These are phyloP conservation scores for Inosperma sp. DNA, from an alignment of 768 basidiomycete genomes.

Conservation along the genomic window DNA sequence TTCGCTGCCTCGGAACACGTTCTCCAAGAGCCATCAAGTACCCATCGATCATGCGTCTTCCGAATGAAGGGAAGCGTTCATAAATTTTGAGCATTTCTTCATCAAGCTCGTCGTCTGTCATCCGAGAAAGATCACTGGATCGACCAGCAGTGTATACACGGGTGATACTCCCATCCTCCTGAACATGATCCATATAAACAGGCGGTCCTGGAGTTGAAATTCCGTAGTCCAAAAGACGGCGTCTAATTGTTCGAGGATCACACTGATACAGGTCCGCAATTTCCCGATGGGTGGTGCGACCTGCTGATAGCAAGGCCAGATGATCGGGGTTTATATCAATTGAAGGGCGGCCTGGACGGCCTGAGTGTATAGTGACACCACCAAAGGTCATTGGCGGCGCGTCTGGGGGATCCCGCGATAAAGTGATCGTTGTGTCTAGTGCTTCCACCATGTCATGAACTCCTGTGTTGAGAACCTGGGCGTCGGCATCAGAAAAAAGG, in stretches of 20 bases:
- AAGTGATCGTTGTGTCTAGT: background rate
- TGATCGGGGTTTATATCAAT: constrained; percentile 26
- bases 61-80: constrained; percentile 24
- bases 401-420: background rate
- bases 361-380: background rate
- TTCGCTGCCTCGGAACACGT: constrained; percentile 18
- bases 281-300: constrained; percentile 12
- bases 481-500: too few relatives aligned
- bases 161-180: constrained; percentile 14
- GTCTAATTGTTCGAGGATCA: constrained; percentile 15
- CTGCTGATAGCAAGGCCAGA: constrained; percentile 17
- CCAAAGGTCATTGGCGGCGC: background rate
- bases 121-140: constrained; percentile 16
- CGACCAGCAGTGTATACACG: constrained; percentile 8
- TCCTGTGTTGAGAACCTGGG: too few relatives aligned
- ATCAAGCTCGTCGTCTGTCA: constrained; percentile 25
- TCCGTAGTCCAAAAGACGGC: constrained; percentile 20
- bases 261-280: constrained; percentile 11
- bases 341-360: constrained; percentile 21
- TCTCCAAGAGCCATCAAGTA: constrained; percentile 19
- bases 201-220: constrained; percentile 19
- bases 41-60: constrained; percentile 25
- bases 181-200: constrained; percentile 12
- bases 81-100: constrained; percentile 16
- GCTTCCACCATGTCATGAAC: background rate